Base-by-base conservation (phyloP, 805 yeast genomes). In the Candida methanosorbosa region DNA sequence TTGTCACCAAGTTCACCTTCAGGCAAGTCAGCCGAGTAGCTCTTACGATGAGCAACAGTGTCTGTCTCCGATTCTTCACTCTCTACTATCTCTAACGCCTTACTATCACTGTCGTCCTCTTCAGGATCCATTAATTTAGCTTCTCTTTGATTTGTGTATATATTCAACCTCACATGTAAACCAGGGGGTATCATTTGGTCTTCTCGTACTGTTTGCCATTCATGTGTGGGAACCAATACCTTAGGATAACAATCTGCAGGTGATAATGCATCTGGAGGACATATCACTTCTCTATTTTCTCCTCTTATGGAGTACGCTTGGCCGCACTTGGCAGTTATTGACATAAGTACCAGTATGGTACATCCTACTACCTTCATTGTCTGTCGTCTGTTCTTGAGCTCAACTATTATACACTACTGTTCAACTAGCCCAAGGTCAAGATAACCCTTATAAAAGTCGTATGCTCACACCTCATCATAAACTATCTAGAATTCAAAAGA, bases 181-280 rank as follows among this genome's bases (percentile, higher is more conserved):
- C 97, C 97, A 6, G 72, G 72, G 1, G 96, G 95, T 4, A 88
- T 66, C 7, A 70, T 66, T 48, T 85, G 95, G n/a, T 78, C 86
- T 32, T 72, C 78, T 44, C 59, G 65, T 5, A 88, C 71, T 2
- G 50, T 50, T 58, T 78, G 75, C 94, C 95, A 88, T 42, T 81
- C 73, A 1, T 50, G 40, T 0, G 77, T 57, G 1, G 96, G 82
- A 26, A 57, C 71, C 49, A 87, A 86, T 2, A 70, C 40, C 29
- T 58, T 57, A 1, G 84, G 81, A 48, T 81, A 81, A 47, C 90
- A 82, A 39, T 75, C 71, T 1, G 48, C 38, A 2, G 66, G 61
- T 34, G 66, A 59, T 2, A 54, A 48, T 14, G 30, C n/a, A 7
- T 22, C 35, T 16, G 61, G 61, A 1, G 66, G 65, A 40, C 77